Evolutionary conservation across 169 alveolate genomes (phyloP).

Genomic region (Babesia divergens): DNA sequence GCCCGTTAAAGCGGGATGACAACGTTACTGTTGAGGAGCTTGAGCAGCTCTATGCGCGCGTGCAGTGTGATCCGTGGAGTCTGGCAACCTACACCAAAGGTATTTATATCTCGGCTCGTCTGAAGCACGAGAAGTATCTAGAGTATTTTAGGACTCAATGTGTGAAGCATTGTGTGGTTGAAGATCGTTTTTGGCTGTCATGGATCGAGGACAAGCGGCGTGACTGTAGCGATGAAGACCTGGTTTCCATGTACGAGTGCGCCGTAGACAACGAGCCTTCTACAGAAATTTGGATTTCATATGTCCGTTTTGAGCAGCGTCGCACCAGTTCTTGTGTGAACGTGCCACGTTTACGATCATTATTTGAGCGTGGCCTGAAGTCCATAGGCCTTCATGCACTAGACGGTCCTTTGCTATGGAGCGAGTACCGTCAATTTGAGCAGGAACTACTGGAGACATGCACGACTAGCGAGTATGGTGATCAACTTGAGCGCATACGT

Average conservation of each 20-base stretch:
- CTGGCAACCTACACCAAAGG: constrained; percentile 46
- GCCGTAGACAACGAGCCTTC: constrained; percentile 67
- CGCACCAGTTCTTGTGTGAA: background rate
- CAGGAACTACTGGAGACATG: constrained; percentile 30
- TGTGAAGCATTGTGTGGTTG: constrained; percentile 56
- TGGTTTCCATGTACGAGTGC: constrained; percentile 35
- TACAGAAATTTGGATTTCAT: constrained; percentile 58
- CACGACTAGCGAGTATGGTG: background rate
- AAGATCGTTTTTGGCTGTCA: constrained; percentile 59
- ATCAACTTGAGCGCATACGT: constrained; percentile 46
- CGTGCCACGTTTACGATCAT: background rate
- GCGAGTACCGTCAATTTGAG: constrained; percentile 54
- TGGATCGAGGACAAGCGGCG: constrained; percentile 54
- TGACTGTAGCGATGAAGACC: constrained; percentile 27
- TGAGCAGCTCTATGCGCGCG: constrained; percentile 26
- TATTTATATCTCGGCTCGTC: constrained; percentile 31
- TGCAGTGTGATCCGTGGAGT: constrained; percentile 51
- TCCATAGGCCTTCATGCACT: constrained; percentile 59
- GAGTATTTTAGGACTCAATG: constrained; percentile 45
- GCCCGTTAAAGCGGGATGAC: constrained; percentile 35
- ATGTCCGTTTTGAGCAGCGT: constrained; percentile 25
- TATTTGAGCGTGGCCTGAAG: constrained; percentile 57
- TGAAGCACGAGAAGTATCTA: constrained; percentile 32
- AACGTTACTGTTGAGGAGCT: constrained; percentile 28
- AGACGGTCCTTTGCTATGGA: constrained; percentile 64